Evolutionary conservation across 148 eudicot species (phyloP).

Genomic region (Bassia scoparia): DNA sequence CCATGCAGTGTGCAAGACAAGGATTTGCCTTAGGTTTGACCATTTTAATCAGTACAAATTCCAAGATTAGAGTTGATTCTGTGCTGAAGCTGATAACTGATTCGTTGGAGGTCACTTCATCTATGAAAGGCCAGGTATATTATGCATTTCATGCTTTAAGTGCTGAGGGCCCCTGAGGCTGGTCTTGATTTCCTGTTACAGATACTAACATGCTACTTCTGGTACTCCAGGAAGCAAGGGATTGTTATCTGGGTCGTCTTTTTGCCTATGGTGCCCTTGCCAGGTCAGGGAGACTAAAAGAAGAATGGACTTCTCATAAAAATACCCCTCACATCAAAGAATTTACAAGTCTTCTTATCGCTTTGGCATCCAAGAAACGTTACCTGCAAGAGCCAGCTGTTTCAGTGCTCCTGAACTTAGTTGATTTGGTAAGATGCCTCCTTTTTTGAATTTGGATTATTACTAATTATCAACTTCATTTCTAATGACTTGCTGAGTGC

Average conservation of each 20-base stretch:
- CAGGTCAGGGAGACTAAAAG: conserved; percentile 69
- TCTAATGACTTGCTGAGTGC: background rate
- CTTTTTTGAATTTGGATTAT: background rate
- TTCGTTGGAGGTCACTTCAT: conserved; percentile 67
- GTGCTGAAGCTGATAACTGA: conserved; percentile 66
- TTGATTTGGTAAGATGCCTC: conserved; percentile 55
- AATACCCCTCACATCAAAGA: conserved; percentile 56
- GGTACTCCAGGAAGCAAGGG: conserved; percentile 67
- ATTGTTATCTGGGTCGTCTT: conserved; percentile 78
- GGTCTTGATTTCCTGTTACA: background rate
- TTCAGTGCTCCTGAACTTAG: conserved; percentile 52
- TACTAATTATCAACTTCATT: background rate
- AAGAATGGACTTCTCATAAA: conserved; percentile 51
- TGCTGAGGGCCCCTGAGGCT: conserved; percentile 5
- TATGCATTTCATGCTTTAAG: background rate
- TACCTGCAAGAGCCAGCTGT: conserved; percentile 91
- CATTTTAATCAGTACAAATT: conserved; percentile 55
- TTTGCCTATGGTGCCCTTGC: conserved; percentile 90
- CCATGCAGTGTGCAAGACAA: conserved; percentile 89
- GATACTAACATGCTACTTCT: conserved; percentile 18
- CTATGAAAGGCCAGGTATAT: conserved; percentile 95
- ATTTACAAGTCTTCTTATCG: conserved; percentile 47
- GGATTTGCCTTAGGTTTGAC: conserved; percentile 94
- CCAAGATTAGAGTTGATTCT: conserved; percentile 58
- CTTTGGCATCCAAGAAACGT: conserved; percentile 70